Evolutionary conservation across 371 early-diverging fungal genomes (phyloP).

Genomic region (Choanephora cucurbitarum): DNA sequence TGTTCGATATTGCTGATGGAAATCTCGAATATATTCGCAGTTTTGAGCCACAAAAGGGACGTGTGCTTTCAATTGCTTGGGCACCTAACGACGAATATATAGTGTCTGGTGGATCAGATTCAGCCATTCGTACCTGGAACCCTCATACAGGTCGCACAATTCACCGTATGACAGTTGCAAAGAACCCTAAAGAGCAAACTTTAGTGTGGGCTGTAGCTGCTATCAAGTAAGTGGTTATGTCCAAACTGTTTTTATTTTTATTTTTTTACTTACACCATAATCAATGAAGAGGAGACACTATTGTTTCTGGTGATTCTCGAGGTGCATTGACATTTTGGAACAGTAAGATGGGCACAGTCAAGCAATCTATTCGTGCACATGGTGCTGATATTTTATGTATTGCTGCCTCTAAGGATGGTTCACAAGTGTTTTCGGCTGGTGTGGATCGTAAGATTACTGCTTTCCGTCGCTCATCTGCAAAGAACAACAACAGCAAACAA

Average conservation of each 20-base stretch:
- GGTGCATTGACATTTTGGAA: conserved; percentile 93
- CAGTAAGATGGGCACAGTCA: conserved; percentile 63
- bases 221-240: conserved; percentile 46
- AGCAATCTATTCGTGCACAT: conserved; percentile 73
- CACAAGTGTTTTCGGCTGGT: conserved; percentile 80
- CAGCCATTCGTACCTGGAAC: conserved; percentile 77
- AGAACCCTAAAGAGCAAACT: conserved; percentile 58
- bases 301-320: conserved; percentile 90
- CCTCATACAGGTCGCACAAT: conserved; percentile 59
- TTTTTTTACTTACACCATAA: neutral
- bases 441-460: conserved; percentile 88
- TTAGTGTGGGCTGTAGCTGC: conserved; percentile 65
- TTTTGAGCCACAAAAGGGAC: conserved; percentile 72
- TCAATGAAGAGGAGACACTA: conserved; percentile 64
- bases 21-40: conserved; percentile 67
- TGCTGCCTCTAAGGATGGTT: conserved; percentile 64
- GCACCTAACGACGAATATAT: conserved; percentile 70
- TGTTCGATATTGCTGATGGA: conserved; percentile 81
- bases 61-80: conserved; percentile 89
- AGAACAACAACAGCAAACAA: conserved; percentile 20
- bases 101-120: conserved; percentile 84
- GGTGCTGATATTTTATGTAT: conserved; percentile 89
- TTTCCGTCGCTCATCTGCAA: conserved; percentile 52
- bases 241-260: neutral
- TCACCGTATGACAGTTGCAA: conserved; percentile 75